Conservation (phyloP, 2,329 filamentous ascomycete species). For the Leptographium flavum region DNA sequence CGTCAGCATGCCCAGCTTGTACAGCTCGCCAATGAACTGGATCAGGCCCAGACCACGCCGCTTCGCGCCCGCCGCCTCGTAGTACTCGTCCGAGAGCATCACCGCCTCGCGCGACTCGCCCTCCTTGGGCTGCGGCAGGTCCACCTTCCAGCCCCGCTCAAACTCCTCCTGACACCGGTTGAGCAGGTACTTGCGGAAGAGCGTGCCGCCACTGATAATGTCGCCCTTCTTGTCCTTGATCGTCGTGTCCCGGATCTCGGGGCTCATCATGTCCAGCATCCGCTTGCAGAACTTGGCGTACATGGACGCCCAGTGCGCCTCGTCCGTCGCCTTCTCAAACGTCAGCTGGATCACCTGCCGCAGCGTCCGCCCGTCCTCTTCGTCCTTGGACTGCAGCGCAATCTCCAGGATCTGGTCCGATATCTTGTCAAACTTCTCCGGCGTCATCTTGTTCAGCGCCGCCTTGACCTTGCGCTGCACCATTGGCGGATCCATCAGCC, state of each 20-base stretch:
- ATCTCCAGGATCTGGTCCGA: slow-evolving; percentile 86
- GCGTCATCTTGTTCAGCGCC: slow-evolving; percentile 98
- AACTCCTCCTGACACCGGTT: slow-evolving; percentile 99
- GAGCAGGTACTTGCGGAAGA: slow-evolving; percentile 97
- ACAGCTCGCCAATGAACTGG: slow-evolving; percentile 97
- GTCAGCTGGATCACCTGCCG: slow-evolving; percentile 97
- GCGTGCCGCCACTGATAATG: slow-evolving; percentile 76
- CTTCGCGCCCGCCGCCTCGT: slow-evolving; percentile 84
- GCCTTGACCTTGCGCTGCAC: slow-evolving; percentile 99
- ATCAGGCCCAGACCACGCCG: slow-evolving; percentile 93
- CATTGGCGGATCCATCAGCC: slow-evolving; percentile 71
- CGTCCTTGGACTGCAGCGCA: slow-evolving; percentile 87
- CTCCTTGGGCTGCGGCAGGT: slow-evolving; percentile 64
- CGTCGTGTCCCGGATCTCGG: slow-evolving; percentile 88
- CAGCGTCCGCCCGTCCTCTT: slow-evolving; percentile 83
- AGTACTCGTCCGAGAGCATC: slow-evolving; percentile 94
- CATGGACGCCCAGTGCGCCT: slow-evolving; percentile 97
- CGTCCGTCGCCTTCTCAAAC: slow-evolving; percentile 97
- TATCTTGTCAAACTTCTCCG: slow-evolving; percentile 96
- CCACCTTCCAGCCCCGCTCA: slow-evolving; percentile 90
- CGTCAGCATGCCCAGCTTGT: slow-evolving; percentile 97
- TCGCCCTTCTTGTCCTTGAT: slow-evolving; percentile 84
- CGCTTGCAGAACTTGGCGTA: slow-evolving; percentile 97
- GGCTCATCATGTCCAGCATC: slow-evolving; percentile 91
- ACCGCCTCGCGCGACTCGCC: slow-evolving; percentile 65